Percentiles rank a stretch among this genome's conserved stretches.
phyloP scores from a whole-genome alignment of 106 monocot genomes.

The Hemerocallis citrina region DNA sequence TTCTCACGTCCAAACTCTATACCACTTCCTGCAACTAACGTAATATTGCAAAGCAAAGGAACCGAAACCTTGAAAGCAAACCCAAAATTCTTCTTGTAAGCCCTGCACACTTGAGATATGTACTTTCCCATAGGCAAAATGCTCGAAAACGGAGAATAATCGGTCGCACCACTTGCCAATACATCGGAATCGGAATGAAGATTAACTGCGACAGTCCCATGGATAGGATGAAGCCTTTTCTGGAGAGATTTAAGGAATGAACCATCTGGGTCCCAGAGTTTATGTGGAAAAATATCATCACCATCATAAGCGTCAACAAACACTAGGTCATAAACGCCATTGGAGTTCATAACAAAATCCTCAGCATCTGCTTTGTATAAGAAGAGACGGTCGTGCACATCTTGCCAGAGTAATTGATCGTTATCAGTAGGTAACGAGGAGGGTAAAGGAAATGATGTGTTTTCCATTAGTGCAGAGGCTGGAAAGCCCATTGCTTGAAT shows the following conservation, averaged over 20 bases:
- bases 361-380: conserved; percentile 70
- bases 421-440: conserved; percentile 4
- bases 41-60: conserved; percentile 92
- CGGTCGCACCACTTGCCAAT: not conserved
- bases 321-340: conserved; percentile 55
- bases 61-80: conserved; percentile 58
- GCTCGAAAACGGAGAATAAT: conserved; percentile 4
- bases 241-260: conserved; percentile 51
- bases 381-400: conserved; percentile 36
- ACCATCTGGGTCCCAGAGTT: conserved; percentile 72
- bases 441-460: not conserved
- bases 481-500: conserved; percentile 94
- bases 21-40: conserved; percentile 59
- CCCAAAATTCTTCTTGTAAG: conserved; percentile 70
- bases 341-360: conserved; percentile 36
- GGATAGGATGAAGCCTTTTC: conserved; percentile 54
- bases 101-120: conserved; percentile 54
- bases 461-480: conserved; percentile 23
- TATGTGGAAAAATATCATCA: conserved; percentile 76
- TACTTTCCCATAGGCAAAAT: conserved; percentile 71
- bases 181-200: conserved; percentile 77
- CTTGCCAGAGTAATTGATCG: conserved; percentile 39
- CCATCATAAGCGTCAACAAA: conserved; percentile 97
- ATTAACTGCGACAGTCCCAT: conserved; percentile 88
- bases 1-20: conserved; percentile 7